Percentiles rank a stretch among this genome's conserved stretches.
These are phyloP conservation scores for Saccharomyces hybrid DNA, from an alignment of 1,139 yeast species.

Conservation along the genomic window DNA sequence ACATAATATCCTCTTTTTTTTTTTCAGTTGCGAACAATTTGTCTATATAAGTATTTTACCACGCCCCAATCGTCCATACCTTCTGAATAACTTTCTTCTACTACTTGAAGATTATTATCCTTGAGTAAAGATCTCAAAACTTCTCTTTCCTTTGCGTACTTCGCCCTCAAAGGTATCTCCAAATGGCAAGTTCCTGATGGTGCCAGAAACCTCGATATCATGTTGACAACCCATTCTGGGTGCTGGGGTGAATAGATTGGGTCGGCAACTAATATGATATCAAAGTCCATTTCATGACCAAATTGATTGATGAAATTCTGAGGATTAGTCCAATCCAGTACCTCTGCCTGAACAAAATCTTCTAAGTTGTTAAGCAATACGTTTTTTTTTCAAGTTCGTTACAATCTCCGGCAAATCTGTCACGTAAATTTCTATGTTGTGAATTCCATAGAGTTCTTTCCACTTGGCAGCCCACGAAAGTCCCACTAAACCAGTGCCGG, in stretches of 20 bases:
- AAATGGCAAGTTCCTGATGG: slow-evolving; percentile 45
- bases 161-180: slow-evolving; percentile 67
- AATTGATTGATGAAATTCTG: slow-evolving; percentile 31
- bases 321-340: slow-evolving; percentile 74
- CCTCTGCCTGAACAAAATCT: slow-evolving; percentile 36
- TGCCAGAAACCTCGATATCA: slow-evolving; percentile 42
- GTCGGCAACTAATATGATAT: slow-evolving; percentile 68
- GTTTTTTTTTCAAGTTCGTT: slow-evolving; percentile 55
- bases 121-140: slow-evolving; percentile 49
- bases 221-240: slow-evolving; percentile 61
- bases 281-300: slow-evolving; percentile 34
- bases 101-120: slow-evolving; percentile 29
- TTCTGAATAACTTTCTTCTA: slow-evolving; percentile 38
- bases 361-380: slow-evolving; percentile 42
- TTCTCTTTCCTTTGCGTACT: slow-evolving; percentile 58
- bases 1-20: not conserved
- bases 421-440: slow-evolving; percentile 45
- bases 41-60: slow-evolving; percentile 52
- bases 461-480: slow-evolving; percentile 44
- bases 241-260: slow-evolving; percentile 81
- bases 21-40: slow-evolving; percentile 13
- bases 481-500: slow-evolving; percentile 92
- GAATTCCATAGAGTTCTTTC: slow-evolving; percentile 17
- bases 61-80: slow-evolving; percentile 88
- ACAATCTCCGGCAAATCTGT: slow-evolving; percentile 79